Conservation (phyloP, 257 asterid genomes). For the Solanum medicagineum region DNA sequence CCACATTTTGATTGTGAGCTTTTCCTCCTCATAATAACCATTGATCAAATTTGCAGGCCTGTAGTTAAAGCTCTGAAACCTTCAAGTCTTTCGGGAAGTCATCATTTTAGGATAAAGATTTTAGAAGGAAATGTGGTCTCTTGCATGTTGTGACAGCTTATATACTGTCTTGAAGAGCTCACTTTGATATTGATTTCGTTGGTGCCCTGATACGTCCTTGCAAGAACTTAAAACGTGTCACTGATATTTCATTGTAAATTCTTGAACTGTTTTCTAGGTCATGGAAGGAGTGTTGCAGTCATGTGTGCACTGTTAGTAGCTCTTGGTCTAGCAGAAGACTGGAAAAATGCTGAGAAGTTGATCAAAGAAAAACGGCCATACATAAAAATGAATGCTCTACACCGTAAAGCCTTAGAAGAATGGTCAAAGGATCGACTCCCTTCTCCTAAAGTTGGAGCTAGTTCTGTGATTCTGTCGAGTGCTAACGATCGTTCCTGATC, state of each 20-base stretch:
- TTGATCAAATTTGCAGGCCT: neutral
- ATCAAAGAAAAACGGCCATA: conserved; percentile 57
- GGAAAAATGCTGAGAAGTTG: conserved; percentile 80
- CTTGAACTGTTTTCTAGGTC: conserved; percentile 31
- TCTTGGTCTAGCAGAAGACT: conserved; percentile 84
- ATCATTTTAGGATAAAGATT: neutral
- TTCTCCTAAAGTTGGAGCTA: conserved; percentile 15
- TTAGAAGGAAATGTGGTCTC: neutral
- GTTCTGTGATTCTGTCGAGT: conserved; percentile 13
- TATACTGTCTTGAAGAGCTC: neutral
- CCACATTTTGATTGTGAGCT: neutral
- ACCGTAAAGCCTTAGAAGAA: conserved; percentile 72
- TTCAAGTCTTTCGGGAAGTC: neutral
- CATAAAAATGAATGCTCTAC: conserved; percentile 68
- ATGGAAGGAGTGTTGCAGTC: conserved; percentile 93
- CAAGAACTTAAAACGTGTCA: neutral
- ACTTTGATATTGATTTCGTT: neutral
- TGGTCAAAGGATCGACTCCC: conserved; percentile 76
- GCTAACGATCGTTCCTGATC: conserved; percentile 1
- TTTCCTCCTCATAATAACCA: neutral
- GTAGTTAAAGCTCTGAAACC: neutral
- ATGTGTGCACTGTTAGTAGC: conserved; percentile 85
- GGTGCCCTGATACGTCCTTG: neutral
- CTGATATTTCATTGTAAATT: neutral
- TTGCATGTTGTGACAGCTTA: neutral